These are phyloP conservation scores for Diaporthe ampelina DNA, from an alignment of 2,329 filamentous ascomycete species.

Conservation along the genomic window DNA sequence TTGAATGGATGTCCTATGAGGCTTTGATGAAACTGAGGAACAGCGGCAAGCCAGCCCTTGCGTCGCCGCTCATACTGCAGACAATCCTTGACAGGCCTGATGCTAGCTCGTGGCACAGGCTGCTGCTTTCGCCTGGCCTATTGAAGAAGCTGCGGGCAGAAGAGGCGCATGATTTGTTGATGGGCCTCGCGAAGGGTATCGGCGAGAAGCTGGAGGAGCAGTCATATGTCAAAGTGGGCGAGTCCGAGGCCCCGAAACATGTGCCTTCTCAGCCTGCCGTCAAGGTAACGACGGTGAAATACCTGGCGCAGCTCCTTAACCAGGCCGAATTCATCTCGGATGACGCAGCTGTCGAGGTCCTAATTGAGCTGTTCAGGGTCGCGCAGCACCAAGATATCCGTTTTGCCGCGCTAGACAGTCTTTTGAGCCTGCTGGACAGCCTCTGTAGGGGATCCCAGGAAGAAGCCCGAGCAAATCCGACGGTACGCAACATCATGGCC, in stretches of 20 bases:
- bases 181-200: constrained; percentile 30
- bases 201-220: constrained; percentile 37
- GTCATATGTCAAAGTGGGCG: constrained; percentile 36
- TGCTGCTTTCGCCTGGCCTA: constrained; percentile 23
- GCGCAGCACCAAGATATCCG: constrained; percentile 37
- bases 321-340: constrained; percentile 30
- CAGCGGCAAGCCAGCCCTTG: constrained; percentile 21
- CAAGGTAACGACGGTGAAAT: constrained; percentile 39
- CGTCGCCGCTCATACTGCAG: constrained; percentile 32
- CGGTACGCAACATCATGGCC: constrained; percentile 20
- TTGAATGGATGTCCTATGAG: constrained; percentile 30
- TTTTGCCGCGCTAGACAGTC: constrained; percentile 36
- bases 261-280: constrained; percentile 28
- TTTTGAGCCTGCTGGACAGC: constrained; percentile 29
- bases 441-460: constrained; percentile 1
- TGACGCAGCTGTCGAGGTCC: constrained; percentile 24
- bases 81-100: constrained; percentile 37
- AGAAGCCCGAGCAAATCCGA: not conserved
- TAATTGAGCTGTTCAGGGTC: constrained; percentile 33
- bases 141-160: constrained; percentile 26
- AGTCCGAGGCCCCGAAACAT: constrained; percentile 23
- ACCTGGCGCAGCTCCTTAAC: constrained; percentile 37
- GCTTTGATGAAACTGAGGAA: constrained; percentile 18
- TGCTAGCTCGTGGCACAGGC: constrained; percentile 36
- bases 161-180: constrained; percentile 22